phyloP scores from a whole-genome alignment of 371 early-diverging fungal species.

The Nosema granulosis region DNA sequence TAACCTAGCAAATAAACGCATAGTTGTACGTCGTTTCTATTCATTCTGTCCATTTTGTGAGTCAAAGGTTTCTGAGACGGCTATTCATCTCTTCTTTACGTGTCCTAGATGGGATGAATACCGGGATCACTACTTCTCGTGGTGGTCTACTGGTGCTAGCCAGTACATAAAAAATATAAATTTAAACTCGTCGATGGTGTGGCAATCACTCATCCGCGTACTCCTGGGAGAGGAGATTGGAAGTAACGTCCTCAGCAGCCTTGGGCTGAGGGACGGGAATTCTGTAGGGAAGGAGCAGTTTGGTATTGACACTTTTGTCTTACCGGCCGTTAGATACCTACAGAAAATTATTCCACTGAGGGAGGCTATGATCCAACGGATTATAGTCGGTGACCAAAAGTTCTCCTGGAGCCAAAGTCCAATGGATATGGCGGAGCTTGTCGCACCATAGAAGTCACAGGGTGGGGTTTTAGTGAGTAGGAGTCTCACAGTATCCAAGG shows the following conservation, averaged over 20 bases:
- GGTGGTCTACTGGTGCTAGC: slow-evolving; percentile 19
- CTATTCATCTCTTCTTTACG: background rate
- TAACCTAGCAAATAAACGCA: slow-evolving; percentile 5
- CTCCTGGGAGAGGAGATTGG: slow-evolving; percentile 20
- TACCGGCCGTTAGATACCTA: background rate
- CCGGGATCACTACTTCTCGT: background rate
- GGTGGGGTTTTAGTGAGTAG: slow-evolving; percentile 18
- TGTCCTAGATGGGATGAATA: slow-evolving; percentile 10
- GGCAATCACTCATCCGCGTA: slow-evolving; percentile 7
- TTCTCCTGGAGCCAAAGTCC: slow-evolving; percentile 16
- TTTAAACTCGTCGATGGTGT: slow-evolving; percentile 1
- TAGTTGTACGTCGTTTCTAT: background rate
- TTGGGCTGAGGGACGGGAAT: background rate
- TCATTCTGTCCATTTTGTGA: slow-evolving; percentile 16
- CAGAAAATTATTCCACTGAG: slow-evolving; percentile 16
- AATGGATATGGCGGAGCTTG: slow-evolving; percentile 17
- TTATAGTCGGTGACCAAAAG: background rate
- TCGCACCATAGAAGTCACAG: slow-evolving; percentile 6
- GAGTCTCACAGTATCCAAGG: slow-evolving; percentile 23
- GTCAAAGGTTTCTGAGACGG: background rate
- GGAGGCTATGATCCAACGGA: slow-evolving; percentile 5
- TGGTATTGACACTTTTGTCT: slow-evolving; percentile 1
- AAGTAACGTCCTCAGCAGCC: background rate
- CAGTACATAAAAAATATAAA: slow-evolving; percentile 14
- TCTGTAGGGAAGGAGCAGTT: background rate